Evolutionary conservation across 2,329 filamentous ascomycete species (phyloP), one percentile per base, ranked within the genome.

Genomic region (Talaromyces sp.): DNA sequence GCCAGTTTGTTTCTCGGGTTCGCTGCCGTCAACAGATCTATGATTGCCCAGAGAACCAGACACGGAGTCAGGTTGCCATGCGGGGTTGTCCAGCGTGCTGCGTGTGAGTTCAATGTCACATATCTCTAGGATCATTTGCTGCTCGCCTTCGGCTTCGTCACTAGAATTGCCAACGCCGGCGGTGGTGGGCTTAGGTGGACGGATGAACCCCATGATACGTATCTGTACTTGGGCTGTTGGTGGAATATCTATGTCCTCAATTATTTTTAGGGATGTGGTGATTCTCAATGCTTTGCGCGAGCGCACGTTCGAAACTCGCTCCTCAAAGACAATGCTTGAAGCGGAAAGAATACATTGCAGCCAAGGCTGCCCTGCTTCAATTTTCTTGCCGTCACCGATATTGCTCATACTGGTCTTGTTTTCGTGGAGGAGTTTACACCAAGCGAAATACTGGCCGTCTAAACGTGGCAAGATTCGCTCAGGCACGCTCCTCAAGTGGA

Each of bases 361-460:
- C 86, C 86, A 89, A 0, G 80, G 5, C 6, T 19, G 28, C 9
- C 17, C 11, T 11, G 15, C 6, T 15, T 36, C 51, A 3, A n/a
- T 25, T 25, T 43, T 53, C 36, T 50, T 53, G 8, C 11, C 48
- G 17, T 48, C 41, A 17, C 17, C 31, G 3, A 46, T 33, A 9
- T 21, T 5, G 5, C 21, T 36, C 22, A 11, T 17, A 17, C 17
- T 33, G 17, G 25, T 39, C 8, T 22, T 5, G 21, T 17, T 40
- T 13, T 1, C 21, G 13, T 11, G 48, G 13, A 45, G 8, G 8
- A 59, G 4, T 50, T 46, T 59, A 35, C 52, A 81, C 86, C 86
- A 89, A 2, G 84, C 85, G 39, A 86, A 84, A 64, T 86, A 89
- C 6, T 86, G 78, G 0, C 86, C 87, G 11, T 75, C 72, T 52